Evolutionary conservation across 345 rosid genomes (phyloP).

Genomic region (Rhizophora apiculata): DNA sequence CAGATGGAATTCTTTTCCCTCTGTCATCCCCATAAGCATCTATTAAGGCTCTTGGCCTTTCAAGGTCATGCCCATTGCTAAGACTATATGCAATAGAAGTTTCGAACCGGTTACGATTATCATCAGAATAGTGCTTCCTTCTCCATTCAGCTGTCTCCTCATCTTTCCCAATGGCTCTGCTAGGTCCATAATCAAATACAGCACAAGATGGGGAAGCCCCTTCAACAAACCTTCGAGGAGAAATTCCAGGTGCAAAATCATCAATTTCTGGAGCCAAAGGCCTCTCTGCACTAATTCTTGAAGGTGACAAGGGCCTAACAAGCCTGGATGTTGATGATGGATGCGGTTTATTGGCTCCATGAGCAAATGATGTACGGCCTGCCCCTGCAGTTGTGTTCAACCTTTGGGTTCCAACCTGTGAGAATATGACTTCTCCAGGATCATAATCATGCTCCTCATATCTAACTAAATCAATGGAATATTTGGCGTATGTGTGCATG

Average conservation of each 20-base stretch:
- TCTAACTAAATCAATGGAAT: too few relatives aligned
- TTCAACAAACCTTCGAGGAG: constrained; percentile 60
- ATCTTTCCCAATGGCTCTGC: constrained; percentile 45
- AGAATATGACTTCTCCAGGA: constrained; percentile 41
- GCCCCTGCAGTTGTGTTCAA: constrained; percentile 36
- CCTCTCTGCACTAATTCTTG: constrained; percentile 39
- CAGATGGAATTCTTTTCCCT: constrained; percentile 43
- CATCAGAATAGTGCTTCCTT: constrained; percentile 51
- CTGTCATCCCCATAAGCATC: constrained; percentile 95
- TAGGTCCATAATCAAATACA: constrained; percentile 49
- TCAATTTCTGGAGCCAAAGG: constrained; percentile 39
- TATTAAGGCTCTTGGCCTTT: constrained; percentile 84
- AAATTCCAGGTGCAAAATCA: constrained; percentile 46
- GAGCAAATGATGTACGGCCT: constrained; percentile 43
- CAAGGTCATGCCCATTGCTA: constrained; percentile 55
- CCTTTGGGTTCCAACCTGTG: constrained; percentile 55
- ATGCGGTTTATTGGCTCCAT: constrained; percentile 46
- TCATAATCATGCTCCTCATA: constrained; percentile 53
- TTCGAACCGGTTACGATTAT: constrained; percentile 34
- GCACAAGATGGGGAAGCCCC: constrained; percentile 59
- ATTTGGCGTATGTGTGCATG: too few relatives aligned
- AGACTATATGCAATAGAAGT: constrained; percentile 33
- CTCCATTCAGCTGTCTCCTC: constrained; percentile 57
- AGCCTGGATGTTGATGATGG: constrained; percentile 41
- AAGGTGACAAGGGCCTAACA: constrained; percentile 41